A percentile compares a stretch with the other conserved stretches of the same genome.
Evolutionary conservation across 2,329 filamentous ascomycete genomes (phyloP).

Genomic region (Ophiostoma piceae): DNA sequence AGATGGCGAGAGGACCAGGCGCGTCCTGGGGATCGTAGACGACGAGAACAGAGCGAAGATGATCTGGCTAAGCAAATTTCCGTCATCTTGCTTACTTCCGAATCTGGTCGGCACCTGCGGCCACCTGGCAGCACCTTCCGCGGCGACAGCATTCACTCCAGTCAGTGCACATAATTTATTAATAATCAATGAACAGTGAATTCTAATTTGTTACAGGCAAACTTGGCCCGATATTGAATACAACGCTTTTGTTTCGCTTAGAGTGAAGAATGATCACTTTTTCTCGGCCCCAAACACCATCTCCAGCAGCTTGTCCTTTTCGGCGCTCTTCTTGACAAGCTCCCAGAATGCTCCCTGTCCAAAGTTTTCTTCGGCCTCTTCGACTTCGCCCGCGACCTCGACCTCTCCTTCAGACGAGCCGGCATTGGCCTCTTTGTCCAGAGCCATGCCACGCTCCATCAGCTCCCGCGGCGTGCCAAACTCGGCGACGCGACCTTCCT

Average conservation of each 20-base stretch:
- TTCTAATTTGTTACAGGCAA: not conserved
- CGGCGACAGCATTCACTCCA: not conserved
- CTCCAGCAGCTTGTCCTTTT: slow-evolving; percentile 27
- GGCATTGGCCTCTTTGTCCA: slow-evolving; percentile 20
- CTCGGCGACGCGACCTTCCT: slow-evolving; percentile 45
- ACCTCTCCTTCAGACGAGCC: not conserved
- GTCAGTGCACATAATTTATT: not conserved
- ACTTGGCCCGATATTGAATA: not conserved
- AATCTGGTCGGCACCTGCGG: not conserved
- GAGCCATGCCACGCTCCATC: slow-evolving; percentile 37
- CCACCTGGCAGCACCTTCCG: not conserved
- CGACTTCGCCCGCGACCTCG: slow-evolving; percentile 27
- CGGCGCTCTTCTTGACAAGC: slow-evolving; percentile 27
- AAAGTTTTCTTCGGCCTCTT: slow-evolving; percentile 27
- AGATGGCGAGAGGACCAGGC: not conserved
- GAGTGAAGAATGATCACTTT: not conserved
- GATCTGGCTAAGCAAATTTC: not conserved
- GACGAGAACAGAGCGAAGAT: not conserved
- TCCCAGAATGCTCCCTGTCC: slow-evolving; percentile 27
- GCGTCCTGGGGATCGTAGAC: not conserved
- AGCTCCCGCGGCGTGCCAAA: slow-evolving; percentile 37
- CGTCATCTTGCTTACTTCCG: not conserved
- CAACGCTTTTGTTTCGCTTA: not conserved
- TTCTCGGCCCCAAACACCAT: slow-evolving; percentile 22
- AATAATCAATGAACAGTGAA: not conserved